Evolutionary conservation across 805 yeast genomes (phyloP), one percentile per base, ranked within the genome.

Genomic region (Yarrowia sp.): DNA sequence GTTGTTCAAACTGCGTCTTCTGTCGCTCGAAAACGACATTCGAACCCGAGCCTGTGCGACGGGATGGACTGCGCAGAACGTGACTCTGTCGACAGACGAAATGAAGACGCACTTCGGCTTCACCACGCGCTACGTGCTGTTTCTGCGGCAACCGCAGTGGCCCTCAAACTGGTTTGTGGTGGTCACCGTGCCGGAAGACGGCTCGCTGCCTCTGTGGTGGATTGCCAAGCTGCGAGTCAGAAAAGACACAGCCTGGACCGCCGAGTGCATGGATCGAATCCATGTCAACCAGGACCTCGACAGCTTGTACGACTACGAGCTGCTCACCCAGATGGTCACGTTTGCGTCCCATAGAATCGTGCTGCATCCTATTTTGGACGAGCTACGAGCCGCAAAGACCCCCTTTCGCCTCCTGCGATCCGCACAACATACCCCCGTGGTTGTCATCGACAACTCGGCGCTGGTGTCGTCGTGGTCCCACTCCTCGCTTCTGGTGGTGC

Each of bases 51-150:
- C 91, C 67, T 79, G 81, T 43, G 88, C 91, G 0, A 84, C 87
- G 0, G 90, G 88, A 36, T 90, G 95, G 95, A 79, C 81, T n/a
- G 85, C 85, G 70, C 85, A 84, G 47, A 81, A 85, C 47, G 81
- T 89, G 56, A 80, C 77, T 39, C 72, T 90, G 36, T 78, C 81
- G 2, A 80, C 81, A 2, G 80, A 79, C 24, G 92, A 87, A 73
- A 74, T 82, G 20, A 72, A 72, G 43, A 76, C 75, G 55, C 67
- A 79, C 20, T 74, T 74, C 20, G 55, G 63, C 20, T 71, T 72
- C 17, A 71, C 66, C 15, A 67, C 74, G 0, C 69, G 69, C 19
- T 39, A 70, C 9, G 69, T 75, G 13, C 71, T 77, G 15, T 74
- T 73, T 7, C 69, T 81, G 68, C 70, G 79, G 69, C 68, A 73